phyloP scores from a whole-genome alignment of 2,329 filamentous ascomycete genomes.

The Exophiala sp. region DNA sequence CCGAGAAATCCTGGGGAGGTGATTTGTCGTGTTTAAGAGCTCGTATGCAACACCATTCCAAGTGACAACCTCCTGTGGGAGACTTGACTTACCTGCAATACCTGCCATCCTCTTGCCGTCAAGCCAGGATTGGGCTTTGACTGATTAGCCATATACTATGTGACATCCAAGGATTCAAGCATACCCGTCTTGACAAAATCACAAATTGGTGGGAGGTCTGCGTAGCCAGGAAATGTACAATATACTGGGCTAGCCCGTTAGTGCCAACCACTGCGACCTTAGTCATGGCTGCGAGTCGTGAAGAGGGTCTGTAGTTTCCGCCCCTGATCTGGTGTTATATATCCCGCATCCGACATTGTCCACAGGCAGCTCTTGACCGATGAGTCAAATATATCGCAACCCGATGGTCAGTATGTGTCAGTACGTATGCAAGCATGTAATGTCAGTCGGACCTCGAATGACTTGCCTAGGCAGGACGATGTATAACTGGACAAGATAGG shows the following conservation, averaged over 20 bases:
- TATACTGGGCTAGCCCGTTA: constrained; percentile 53
- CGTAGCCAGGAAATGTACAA: constrained; percentile 54
- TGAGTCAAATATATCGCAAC: constrained; percentile 15
- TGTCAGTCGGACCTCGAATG: constrained; percentile 4
- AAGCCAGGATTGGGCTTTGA: constrained; percentile 36
- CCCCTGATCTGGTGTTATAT: constrained; percentile 16
- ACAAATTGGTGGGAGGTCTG: constrained; percentile 62
- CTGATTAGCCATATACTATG: constrained; percentile 6
- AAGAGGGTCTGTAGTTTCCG: constrained; percentile 1
- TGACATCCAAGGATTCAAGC: not conserved
- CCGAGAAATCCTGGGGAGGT: too few species aligned
- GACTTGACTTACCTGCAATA: constrained; percentile 42
- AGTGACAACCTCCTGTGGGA: too few species aligned
- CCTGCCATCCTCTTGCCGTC: constrained; percentile 50
- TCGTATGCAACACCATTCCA: too few species aligned
- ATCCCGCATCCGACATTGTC: constrained; percentile 9
- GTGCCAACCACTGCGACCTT: constrained; percentile 58
- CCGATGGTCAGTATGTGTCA: constrained; percentile 10
- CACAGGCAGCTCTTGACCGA: constrained; percentile 1
- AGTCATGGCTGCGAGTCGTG: constrained; percentile 41
- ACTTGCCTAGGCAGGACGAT: constrained; percentile 13
- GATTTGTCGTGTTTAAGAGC: too few species aligned
- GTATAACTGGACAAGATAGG: constrained; percentile 9
- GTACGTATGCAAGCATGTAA: constrained; percentile 8
- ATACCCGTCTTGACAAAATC: constrained; percentile 56